Conservation (phyloP, 2,329 filamentous ascomycete species). For the Malbranchea cinnamomea region DNA sequence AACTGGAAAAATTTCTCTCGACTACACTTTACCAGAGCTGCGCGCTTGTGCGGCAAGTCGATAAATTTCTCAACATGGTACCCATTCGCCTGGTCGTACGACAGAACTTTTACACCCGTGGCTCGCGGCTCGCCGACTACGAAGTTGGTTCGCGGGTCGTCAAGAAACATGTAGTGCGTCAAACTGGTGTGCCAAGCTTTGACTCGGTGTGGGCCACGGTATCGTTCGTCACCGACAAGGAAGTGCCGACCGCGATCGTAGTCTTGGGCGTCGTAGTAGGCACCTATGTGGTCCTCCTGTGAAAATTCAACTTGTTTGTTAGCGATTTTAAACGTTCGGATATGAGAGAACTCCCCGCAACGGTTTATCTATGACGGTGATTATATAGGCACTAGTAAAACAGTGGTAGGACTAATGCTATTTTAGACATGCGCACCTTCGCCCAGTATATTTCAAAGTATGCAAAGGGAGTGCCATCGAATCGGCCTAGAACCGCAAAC, state of each 20-base stretch:
- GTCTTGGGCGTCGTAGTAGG: slow-evolving; percentile 40
- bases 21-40: slow-evolving; percentile 49
- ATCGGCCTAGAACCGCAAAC: slow-evolving; percentile 53
- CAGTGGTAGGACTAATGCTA: too few relatives aligned
- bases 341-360: too few relatives aligned
- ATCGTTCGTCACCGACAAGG: slow-evolving; percentile 41
- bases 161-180: slow-evolving; percentile 46
- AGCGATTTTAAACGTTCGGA: too few relatives aligned
- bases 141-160: slow-evolving; percentile 40
- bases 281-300: slow-evolving; percentile 45
- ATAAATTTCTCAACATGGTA: slow-evolving; percentile 59
- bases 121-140: slow-evolving; percentile 53
- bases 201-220: slow-evolving; percentile 40
- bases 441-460: slow-evolving; percentile 77
- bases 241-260: slow-evolving; percentile 47
- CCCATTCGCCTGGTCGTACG: slow-evolving; percentile 61
- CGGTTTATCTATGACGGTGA: too few relatives aligned
- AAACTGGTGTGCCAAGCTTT: slow-evolving; percentile 43
- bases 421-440: too few relatives aligned
- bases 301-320: too few relatives aligned
- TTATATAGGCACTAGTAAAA: too few relatives aligned
- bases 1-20: slow-evolving; percentile 57
- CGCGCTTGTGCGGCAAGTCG: slow-evolving; percentile 57
- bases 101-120: slow-evolving; percentile 53
- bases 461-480: slow-evolving; percentile 55